Conservation (phyloP, 257 asterid genomes). For the Buddleja alternifolia region DNA sequence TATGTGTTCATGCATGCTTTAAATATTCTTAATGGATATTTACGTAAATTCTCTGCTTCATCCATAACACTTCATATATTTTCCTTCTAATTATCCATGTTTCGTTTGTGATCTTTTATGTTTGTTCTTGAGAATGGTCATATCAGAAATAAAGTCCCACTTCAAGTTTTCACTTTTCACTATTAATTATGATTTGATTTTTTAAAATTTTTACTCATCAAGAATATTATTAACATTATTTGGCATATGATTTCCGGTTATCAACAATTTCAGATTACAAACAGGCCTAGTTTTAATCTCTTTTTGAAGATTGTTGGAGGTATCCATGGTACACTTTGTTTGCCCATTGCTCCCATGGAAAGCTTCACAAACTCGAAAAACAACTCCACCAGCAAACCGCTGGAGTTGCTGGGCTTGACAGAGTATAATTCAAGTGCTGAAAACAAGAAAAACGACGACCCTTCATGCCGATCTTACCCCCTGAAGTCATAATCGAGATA, state of each 20-base stretch:
- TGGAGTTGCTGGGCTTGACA: not conserved
- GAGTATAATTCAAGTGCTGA: too few relatives aligned
- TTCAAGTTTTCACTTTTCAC: not conserved
- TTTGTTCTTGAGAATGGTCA: not conserved
- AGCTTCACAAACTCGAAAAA: not conserved
- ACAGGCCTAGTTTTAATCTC: not conserved
- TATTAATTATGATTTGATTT: too few relatives aligned
- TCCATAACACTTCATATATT: too few relatives aligned
- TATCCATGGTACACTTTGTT: not conserved
- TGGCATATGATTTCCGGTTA: not conserved
- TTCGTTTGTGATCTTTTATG: too few relatives aligned
- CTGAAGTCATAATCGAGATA: conserved; percentile 20
- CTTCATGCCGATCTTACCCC: not conserved
- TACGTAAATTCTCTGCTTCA: too few relatives aligned
- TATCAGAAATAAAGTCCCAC: not conserved
- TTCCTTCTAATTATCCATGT: too few relatives aligned
- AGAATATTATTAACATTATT: too few relatives aligned
- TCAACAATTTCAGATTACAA: not conserved
- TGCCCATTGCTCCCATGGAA: not conserved
- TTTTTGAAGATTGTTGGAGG: not conserved
- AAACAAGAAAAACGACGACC: not conserved
- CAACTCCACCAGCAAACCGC: not conserved
- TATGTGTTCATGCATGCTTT: not conserved
- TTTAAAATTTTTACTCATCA: too few relatives aligned
- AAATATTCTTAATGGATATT: too few relatives aligned